Evolutionary conservation across 306 rosid species (phyloP), one percentile per base, ranked within the genome.

Genomic region (Spatholobus suberectus): DNA sequence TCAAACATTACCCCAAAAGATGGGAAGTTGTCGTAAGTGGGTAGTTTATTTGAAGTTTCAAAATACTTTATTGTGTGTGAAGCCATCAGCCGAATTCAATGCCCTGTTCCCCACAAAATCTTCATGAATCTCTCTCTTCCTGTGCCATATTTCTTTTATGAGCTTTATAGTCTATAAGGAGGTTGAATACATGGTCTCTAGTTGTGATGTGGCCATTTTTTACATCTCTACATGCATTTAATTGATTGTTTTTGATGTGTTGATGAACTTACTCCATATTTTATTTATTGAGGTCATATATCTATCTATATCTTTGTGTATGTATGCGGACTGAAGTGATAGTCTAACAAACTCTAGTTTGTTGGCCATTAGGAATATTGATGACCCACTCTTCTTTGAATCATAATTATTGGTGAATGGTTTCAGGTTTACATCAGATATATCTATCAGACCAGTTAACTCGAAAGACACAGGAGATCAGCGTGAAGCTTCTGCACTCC

Each of bases 401-500:
- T 74, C 69, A 44, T 82, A 35, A 70, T 37, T 29, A 4, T 38
- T 37, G 51, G 70, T 82, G 46, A n/a, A 63, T 67, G 41, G 69
- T 80, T 79, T 82, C 92, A 96, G 99, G 90, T 96, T 91, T 82
- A 24, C 86, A 11, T 66, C 93, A 27, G 97, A 96, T 79, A 73
- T 90, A 37, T 86, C 91, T 80, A 66, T 88, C 37, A 90, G 89
- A 70, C 90, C 82, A 51, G 65, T 75, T 41, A 92, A 88, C 78
- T 51, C 84, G 27, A 94, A 87, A 90, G 89, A 81, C 43, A 76
- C 82, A 44, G 97, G 92, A 63, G 97, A 92, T 85, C 91, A 80
- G 80, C 97, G 88, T 9, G 97, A 96, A 88, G 95, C 98, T 87
- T 92, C 99, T 76, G 97, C 98, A 15, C 98, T 96, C 37, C 98